phyloP scores from a whole-genome alignment of 176 grass and related monocot genomes.

The Paspalum vaginatum region DNA sequence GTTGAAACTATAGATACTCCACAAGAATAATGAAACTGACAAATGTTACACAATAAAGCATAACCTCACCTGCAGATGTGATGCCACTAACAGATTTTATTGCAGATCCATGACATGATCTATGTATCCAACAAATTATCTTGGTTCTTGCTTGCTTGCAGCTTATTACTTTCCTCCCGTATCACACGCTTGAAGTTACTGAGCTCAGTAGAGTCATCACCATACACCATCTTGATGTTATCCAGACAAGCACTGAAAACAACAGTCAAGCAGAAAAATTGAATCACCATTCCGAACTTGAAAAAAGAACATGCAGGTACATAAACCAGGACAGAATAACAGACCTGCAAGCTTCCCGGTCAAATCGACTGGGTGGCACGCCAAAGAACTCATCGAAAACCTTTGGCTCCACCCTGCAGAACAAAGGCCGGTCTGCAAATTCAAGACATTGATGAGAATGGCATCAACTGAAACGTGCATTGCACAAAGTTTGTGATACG shows the following conservation, averaged over 20 bases:
- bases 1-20: background rate
- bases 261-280: background rate
- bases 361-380: slow-evolving; percentile 55
- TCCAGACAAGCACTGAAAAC: slow-evolving; percentile 61
- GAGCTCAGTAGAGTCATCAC: slow-evolving; percentile 57
- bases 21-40: background rate
- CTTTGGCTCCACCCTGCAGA: slow-evolving; percentile 72
- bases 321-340: background rate
- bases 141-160: slow-evolving; percentile 19
- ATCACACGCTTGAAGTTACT: slow-evolving; percentile 64
- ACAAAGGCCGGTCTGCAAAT: slow-evolving; percentile 58
- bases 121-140: slow-evolving; percentile 45
- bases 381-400: slow-evolving; percentile 71
- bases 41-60: background rate
- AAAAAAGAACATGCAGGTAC: slow-evolving; percentile 9
- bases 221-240: slow-evolving; percentile 78
- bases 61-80: slow-evolving; percentile 14
- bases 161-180: slow-evolving; percentile 54
- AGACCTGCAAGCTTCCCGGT: slow-evolving; percentile 79
- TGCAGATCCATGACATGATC: slow-evolving; percentile 8
- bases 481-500: background rate
- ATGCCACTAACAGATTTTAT: background rate
- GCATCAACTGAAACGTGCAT: background rate
- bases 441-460: background rate
- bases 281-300: background rate